Evolutionary conservation across 2,329 filamentous ascomycete genomes (phyloP), one percentile per base, ranked within the genome.

Genomic region (Curvularia sp.): DNA sequence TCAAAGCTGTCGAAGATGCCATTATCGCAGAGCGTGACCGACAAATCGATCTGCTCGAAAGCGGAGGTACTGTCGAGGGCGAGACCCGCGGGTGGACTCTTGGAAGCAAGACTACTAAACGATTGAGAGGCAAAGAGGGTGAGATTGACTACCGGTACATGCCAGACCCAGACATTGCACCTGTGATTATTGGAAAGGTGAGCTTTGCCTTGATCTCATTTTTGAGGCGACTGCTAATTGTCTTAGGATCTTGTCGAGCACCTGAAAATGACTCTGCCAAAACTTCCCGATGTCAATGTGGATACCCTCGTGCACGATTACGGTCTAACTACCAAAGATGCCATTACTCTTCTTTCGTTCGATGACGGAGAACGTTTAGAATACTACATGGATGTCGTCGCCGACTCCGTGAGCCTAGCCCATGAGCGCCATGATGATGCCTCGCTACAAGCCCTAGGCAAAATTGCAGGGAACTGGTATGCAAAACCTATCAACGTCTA

Each of bases 111-210:
- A 89, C 93, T 74, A 98, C 95, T 3, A 88, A 87, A 58, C 85
- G 89, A 41, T 80, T 99, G 43, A 86, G 95, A 69, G 92, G 92
- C 26, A 99, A 99, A 76, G 95, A 98, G 76, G 95, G 95, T 48
- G 94, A 97, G 73, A 93, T 98, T 5, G 95, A 99, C 77, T 99
- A 99, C 77, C 85, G 95, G 42, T 99, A 99, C 74, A 98, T 99
- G 94, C 94, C 95, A 0, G 95, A 99, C 75, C 92, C 95, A 5
- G 95, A 99, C 73, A 83, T 99, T 13, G 85, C 86, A 0, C 92
- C 95, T 1, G 82, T 99, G 1, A 74, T 93, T 2, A 89, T 99
- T 60, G 88, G 88, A 7, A 73, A 83, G 1, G 78, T 80, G 64
- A 41, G 69, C 48, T 8, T 2, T 42, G 5, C 13, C 3, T 4